Percentiles rank a stretch among this genome's conserved stretches.
phyloP scores from a whole-genome alignment of 495 filamentous ascomycete genomes.

The Penicillium paxilli region DNA sequence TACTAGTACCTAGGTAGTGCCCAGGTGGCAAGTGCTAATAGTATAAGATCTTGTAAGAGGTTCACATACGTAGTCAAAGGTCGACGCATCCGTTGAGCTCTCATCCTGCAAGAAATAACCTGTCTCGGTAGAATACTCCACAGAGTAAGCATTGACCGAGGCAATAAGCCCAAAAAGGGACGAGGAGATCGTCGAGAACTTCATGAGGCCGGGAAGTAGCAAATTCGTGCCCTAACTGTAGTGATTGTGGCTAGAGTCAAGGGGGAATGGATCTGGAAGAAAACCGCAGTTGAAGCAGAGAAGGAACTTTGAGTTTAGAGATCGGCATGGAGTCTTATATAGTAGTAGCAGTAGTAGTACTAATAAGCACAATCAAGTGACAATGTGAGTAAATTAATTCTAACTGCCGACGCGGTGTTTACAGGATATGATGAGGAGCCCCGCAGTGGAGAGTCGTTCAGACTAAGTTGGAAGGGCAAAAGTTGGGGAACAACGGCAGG shows the following conservation, averaged over 20 bases:
- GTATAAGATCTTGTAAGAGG: neutral
- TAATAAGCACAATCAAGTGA: too few species aligned
- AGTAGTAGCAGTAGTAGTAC: neutral
- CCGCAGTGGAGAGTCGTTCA: neutral
- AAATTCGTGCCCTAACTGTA: too few species aligned
- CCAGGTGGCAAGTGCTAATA: too few species aligned
- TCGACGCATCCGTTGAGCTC: constrained; percentile 55
- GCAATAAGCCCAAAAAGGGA: constrained; percentile 24
- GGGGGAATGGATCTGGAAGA: neutral
- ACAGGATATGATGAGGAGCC: neutral
- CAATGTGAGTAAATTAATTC: neutral
- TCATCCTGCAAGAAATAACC: constrained; percentile 76
- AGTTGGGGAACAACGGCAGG: neutral
- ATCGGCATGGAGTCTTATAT: constrained; percentile 20
- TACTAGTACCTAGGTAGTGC: too few species aligned
- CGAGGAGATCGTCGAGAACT: constrained; percentile 20
- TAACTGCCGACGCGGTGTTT: too few species aligned
- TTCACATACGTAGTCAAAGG: constrained; percentile 69
- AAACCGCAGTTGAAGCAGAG: neutral
- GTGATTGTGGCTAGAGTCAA: neutral
- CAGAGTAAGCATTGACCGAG: constrained; percentile 23
- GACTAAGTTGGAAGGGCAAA: too few species aligned
- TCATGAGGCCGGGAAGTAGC: constrained; percentile 25
- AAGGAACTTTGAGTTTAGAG: constrained; percentile 3
- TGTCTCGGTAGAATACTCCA: constrained; percentile 64